Percentiles rank a stretch among this genome's conserved stretches.
phyloP scores from a whole-genome alignment of 2,329 filamentous ascomycete species.

The Ramularia collo-cygni region DNA sequence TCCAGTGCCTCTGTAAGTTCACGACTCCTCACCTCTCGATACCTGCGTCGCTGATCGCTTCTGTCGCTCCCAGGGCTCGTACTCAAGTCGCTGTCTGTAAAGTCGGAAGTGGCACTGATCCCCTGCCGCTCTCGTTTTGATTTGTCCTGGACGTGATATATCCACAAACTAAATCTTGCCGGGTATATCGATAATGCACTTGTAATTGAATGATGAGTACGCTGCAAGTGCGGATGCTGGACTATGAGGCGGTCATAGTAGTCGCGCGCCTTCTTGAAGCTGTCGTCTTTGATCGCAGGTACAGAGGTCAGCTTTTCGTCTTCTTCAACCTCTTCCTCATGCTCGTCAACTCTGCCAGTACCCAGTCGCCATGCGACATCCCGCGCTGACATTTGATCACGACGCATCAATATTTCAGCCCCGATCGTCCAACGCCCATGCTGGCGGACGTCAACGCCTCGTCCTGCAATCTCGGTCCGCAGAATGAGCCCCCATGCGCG shows the following conservation, averaged over 20 bases:
- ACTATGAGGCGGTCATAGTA: constrained; percentile 77
- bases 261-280: constrained; percentile 51
- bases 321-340: constrained; percentile 7
- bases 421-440: constrained; percentile 74
- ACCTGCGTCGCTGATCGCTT: constrained; percentile 15
- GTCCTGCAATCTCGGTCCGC: constrained; percentile 51
- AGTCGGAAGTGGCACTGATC: constrained; percentile 9
- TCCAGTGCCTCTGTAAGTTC: constrained; percentile 55
- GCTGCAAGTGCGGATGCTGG: constrained; percentile 64
- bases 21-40: constrained; percentile 6
- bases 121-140: constrained; percentile 43
- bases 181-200: constrained; percentile 74
- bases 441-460: constrained; percentile 59
- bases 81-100: constrained; percentile 3
- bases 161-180: constrained; percentile 71
- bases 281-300: constrained; percentile 28
- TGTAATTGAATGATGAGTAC: constrained; percentile 47
- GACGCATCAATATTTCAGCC: constrained; percentile 71
- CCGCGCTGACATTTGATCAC: constrained; percentile 15
- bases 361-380: constrained; percentile 2
- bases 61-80: background rate
- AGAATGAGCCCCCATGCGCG: constrained; percentile 70
- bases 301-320: background rate
- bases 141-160: constrained; percentile 61
- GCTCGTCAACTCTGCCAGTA: constrained; percentile 2